phyloP scores from a whole-genome alignment of 768 basidiomycete species.

The Amanita molliuscula region DNA sequence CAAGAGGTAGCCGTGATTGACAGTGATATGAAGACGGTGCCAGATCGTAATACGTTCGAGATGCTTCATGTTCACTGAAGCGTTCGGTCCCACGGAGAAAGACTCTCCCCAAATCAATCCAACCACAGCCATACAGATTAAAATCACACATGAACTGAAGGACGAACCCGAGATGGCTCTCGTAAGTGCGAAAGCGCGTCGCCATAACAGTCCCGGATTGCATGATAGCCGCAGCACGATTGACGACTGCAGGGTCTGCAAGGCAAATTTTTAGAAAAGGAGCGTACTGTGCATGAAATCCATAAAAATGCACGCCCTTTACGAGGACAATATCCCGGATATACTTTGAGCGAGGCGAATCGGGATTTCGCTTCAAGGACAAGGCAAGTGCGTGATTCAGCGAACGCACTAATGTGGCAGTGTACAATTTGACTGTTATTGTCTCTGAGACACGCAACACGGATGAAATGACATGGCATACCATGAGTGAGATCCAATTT shows the following conservation, averaged over 20 bases:
- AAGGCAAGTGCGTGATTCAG: conserved; percentile 82
- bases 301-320: conserved; percentile 95
- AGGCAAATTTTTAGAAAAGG: conserved; percentile 86
- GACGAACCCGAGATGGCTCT: conserved; percentile 81
- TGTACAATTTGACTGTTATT: conserved; percentile 62
- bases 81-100: conserved; percentile 40
- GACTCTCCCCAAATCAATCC: conserved; percentile 66
- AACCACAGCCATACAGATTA: conserved; percentile 90
- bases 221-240: conserved; percentile 64
- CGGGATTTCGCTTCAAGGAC: conserved; percentile 66
- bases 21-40: conserved; percentile 45
- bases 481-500: conserved; percentile 55
- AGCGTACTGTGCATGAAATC: conserved; percentile 74
- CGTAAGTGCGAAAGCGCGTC: conserved; percentile 70
- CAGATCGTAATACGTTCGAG: conserved; percentile 10
- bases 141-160: conserved; percentile 95
- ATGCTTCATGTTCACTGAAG: conserved; percentile 20
- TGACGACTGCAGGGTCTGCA: conserved; percentile 58
- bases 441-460: conserved; percentile 1
- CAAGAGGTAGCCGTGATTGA: conserved; percentile 61
- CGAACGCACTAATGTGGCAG: conserved; percentile 56
- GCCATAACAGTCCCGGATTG: conserved; percentile 78
- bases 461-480: conserved; percentile 17
- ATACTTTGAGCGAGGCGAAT: conserved; percentile 44
- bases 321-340: conserved; percentile 74